phyloP scores from a whole-genome alignment of 176 grass and related monocot genomes.

The Bonia amplexicaulis region DNA sequence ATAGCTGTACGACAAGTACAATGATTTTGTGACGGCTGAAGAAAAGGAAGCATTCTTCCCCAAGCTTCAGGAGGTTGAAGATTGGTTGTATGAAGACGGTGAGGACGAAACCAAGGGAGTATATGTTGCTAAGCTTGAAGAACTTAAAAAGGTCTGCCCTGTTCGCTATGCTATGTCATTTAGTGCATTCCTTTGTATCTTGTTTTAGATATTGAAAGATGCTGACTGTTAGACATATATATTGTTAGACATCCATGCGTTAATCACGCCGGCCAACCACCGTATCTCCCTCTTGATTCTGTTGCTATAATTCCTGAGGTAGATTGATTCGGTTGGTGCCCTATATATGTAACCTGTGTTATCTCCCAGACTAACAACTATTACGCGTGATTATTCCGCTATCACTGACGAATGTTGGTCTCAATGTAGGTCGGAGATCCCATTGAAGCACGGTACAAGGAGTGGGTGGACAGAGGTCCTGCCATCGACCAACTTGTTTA shows the following conservation, averaged over 20 bases:
- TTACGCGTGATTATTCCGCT: no score
- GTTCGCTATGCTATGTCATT: background rate
- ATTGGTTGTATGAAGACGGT: slow-evolving; percentile 98
- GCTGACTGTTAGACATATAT: background rate
- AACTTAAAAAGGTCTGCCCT: slow-evolving; percentile 59
- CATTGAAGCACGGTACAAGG: slow-evolving; percentile 61
- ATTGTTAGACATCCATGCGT: no score
- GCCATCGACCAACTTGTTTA: slow-evolving; percentile 56
- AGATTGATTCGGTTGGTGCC: no score
- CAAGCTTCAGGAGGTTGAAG: slow-evolving; percentile 86
- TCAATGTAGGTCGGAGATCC: slow-evolving; percentile 61
- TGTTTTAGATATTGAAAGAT: background rate
- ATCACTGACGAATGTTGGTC: background rate
- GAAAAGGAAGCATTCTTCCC: slow-evolving; percentile 72
- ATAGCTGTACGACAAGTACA: slow-evolving; percentile 76
- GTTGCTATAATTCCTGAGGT: no score
- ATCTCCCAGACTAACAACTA: no score
- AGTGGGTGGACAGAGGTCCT: slow-evolving; percentile 71
- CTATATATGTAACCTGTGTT: no score
- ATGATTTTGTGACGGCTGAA: slow-evolving; percentile 52
- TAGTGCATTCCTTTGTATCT: background rate
- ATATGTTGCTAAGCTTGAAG: slow-evolving; percentile 88
- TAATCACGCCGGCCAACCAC: no score
- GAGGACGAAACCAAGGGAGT: slow-evolving; percentile 98
- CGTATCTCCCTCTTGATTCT: no score